Evolutionary conservation across 345 rosid genomes (phyloP), one percentile per base, ranked within the genome.

Genomic region (Diplotaxis tenuifolia): DNA sequence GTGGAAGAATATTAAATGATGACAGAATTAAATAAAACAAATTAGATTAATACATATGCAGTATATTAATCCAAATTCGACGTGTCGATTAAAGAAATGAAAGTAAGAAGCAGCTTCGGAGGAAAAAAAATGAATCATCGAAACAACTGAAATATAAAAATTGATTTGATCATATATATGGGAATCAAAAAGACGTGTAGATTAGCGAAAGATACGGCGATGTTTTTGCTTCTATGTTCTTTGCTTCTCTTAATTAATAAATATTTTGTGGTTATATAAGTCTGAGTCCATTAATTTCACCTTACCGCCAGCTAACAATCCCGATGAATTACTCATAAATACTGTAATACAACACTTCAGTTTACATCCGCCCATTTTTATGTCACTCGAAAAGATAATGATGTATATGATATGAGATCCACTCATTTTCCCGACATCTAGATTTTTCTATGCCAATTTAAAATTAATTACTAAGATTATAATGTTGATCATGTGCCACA

Each of bases 221-320:
- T 72, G 77, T 38, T 78, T 78, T 72, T 67, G 81, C 77, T 66
- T 66, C 69, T 7, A 36, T 71, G 72, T 77, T 76, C 50, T 76
- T 45, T 25, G 49, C 9, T 36, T 71, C 62, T 58, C 56, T 71
- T 70, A 71, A 66, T 71, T 65, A 65, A 71, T 66, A 18, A 65
- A 58, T 50, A 58, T 59, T 70, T 65, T 66, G 49, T 18, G 49
- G 21, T 70, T 65, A 64, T 47, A 76, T 57, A 55, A 71, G 73
- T 71, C 72, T 66, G 25, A 72, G 73, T 72, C 81, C 64, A 77
- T 77, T 77, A 77, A 66, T 71, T 77, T 66, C 80, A 77, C 68
- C 75, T 76, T 59, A 72, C 76, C 61, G 80, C 73, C 80, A 77
- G 80, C 80, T 77, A 77, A 72, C 80, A 77, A 77, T 71, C 80